These are phyloP conservation scores for Prosopis cineraria DNA, from an alignment of 306 rosid genomes.

Conservation along the genomic window DNA sequence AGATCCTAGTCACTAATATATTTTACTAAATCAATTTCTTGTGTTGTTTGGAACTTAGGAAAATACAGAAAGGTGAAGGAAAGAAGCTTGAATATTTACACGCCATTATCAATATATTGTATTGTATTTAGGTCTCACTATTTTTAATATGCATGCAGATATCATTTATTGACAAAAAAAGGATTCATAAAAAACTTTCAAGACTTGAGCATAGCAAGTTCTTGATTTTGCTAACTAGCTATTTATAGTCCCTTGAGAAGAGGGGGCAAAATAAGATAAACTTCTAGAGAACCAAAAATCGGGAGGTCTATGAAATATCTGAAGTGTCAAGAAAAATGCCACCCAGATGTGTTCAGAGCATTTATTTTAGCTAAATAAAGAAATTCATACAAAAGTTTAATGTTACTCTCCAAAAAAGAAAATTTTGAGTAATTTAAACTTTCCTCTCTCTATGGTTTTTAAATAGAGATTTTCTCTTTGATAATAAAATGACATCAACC, in stretches of 20 bases:
- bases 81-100: not conserved
- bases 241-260: not conserved
- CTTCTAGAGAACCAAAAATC: not conserved
- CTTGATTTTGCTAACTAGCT: not conserved
- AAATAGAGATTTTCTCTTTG: not conserved
- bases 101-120: not conserved
- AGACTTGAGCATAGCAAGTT: not conserved
- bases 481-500: not conserved
- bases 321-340: not conserved
- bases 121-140: no score
- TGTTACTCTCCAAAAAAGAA: not conserved
- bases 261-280: not conserved
- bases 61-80: not conserved
- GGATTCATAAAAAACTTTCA: not conserved
- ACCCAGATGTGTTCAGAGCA: not conserved
- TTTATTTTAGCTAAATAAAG: not conserved
- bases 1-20: not conserved
- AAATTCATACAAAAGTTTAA: not conserved
- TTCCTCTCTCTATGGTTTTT: not conserved
- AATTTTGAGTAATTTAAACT: not conserved
- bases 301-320: not conserved
- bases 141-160: not conserved
- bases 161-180: not conserved
- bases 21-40: not conserved
- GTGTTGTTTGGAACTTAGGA: not conserved